These are phyloP conservation scores for Zarea fungicola DNA, from an alignment of 2,329 filamentous ascomycete species.

Conservation along the genomic window DNA sequence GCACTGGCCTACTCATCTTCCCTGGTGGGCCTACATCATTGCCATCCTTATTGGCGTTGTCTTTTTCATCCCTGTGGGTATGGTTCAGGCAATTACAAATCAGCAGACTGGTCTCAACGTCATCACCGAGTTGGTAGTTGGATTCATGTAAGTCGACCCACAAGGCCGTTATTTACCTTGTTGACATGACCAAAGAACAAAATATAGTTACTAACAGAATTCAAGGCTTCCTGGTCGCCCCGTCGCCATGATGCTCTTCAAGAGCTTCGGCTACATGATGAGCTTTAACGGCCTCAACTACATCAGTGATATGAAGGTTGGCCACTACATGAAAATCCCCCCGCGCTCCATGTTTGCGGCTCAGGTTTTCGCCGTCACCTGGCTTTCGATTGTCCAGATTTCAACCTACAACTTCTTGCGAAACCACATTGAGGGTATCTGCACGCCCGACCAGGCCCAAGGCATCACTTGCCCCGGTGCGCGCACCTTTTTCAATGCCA, in stretches of 20 bases:
- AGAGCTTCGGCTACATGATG: constrained; percentile 21
- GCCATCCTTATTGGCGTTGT: constrained; percentile 22
- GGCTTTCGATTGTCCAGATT: constrained; percentile 42
- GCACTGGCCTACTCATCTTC: constrained; percentile 23
- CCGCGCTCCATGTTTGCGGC: constrained; percentile 30
- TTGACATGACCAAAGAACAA: too few relatives aligned
- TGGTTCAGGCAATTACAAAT: constrained; percentile 31
- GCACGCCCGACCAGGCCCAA: constrained; percentile 23
- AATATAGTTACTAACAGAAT: too few relatives aligned
- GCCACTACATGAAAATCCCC: constrained; percentile 46
- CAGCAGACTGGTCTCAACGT: constrained; percentile 35
- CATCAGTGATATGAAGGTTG: constrained; percentile 43
- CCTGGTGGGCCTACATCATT: constrained; percentile 26
- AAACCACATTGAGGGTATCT: constrained; percentile 44
- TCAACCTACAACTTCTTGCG: constrained; percentile 40
- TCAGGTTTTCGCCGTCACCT: constrained; percentile 39
- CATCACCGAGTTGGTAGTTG: constrained; percentile 32
- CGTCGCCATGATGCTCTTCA: constrained; percentile 23
- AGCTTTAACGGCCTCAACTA: constrained; percentile 41
- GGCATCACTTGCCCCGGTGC: constrained; percentile 36
- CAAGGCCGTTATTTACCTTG: too few relatives aligned
- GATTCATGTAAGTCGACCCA: too few relatives aligned
- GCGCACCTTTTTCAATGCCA: constrained; percentile 44
- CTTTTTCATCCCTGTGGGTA: constrained; percentile 22
- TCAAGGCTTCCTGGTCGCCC: constrained; percentile 21